Base-by-base conservation (phyloP, 2,329 filamentous ascomycete genomes). In the Lachnellula willkommii region DNA sequence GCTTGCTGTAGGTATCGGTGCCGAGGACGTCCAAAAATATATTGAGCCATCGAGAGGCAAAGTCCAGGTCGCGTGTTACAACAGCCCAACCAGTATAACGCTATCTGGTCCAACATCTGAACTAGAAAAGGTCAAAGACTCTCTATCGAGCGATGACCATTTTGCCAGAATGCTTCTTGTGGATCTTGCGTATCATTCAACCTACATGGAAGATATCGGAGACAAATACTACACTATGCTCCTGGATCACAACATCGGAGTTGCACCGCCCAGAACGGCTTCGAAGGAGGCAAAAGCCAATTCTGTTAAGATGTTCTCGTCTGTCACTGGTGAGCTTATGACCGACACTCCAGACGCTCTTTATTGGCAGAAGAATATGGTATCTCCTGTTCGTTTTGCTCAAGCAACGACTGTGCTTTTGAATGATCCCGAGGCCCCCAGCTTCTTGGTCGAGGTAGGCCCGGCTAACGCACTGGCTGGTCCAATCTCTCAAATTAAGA, bases 391-490 rank as follows among this genome's bases (percentile, higher is more conserved):
- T 5, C 32, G 42, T 6, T 56, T 56, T 17, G 28, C 37, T 24
- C 26, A 43, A 2, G 54, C 54, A 14, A 47, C 15, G 12, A 36
- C 35, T 42, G 47, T 48, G 49, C 49, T 56, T 11, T 40, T 48
- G 1, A 15, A 24, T n/a, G 22, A 24, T n/a, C 14, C 36, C 2
- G 32, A 20, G 3, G 32, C 45, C 4, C 35, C 35, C 15, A 48
- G 47, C 20, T 40, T 54, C 52, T 42, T 66, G 0, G 14, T 70
- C 2, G 70, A 71, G 47, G 46, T 71, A 17, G 70, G 72, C 0
- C 69, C 72, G 1, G 70, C 72, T 54, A 58, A 63, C 6, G 64
- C 69, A 1, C 60, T 74, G 0, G 56, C 53, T 5, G 68, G 66
- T 0, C 71, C 72, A 5, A 60, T 68, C 9, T 53, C 53, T 1